Evolutionary conservation across 768 basidiomycete genomes (phyloP).

Genomic region (Tylopilus rubrobrunneus): DNA sequence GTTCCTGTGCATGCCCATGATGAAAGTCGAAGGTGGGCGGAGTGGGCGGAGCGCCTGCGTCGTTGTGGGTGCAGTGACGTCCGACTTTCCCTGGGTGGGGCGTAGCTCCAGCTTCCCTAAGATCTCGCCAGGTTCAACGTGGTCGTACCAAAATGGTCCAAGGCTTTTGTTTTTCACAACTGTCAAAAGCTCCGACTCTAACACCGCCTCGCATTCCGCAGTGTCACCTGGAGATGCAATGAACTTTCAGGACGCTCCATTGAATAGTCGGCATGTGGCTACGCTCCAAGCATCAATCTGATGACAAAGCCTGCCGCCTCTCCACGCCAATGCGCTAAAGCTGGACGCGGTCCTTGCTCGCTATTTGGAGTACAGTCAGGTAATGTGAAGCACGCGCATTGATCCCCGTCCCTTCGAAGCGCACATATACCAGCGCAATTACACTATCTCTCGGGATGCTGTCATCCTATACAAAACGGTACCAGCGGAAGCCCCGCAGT

Average conservation of each 20-base stretch:
- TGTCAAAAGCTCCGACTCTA: conserved; percentile 5
- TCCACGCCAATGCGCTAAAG: conserved; percentile 11
- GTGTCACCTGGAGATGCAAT: not conserved
- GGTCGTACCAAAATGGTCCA: not conserved
- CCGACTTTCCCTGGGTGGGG: not conserved
- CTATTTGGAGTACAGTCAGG: conserved; percentile 19
- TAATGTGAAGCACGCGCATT: conserved; percentile 18
- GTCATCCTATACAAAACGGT: conserved; percentile 20
- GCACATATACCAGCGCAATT: conserved; percentile 11
- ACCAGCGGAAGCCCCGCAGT: conserved; percentile 14
- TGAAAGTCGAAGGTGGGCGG: not conserved
- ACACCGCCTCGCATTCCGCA: conserved; percentile 15
- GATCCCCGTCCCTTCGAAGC: conserved; percentile 26
- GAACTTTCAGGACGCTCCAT: conserved; percentile 5
- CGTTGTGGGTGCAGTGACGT: not conserved
- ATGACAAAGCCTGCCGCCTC: conserved; percentile 6
- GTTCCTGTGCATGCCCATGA: not conserved
- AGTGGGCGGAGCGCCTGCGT: not conserved
- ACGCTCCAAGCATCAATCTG: conserved; percentile 3
- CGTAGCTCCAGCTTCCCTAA: not conserved
- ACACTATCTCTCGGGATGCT: conserved; percentile 26
- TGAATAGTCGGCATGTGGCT: conserved; percentile 1
- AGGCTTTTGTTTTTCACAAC: not conserved
- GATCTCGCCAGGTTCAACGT: not conserved
- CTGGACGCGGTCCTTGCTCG: conserved; percentile 4